These are phyloP conservation scores for Cicer chorassanicum DNA, from an alignment of 306 rosid species.

Conservation along the genomic window DNA sequence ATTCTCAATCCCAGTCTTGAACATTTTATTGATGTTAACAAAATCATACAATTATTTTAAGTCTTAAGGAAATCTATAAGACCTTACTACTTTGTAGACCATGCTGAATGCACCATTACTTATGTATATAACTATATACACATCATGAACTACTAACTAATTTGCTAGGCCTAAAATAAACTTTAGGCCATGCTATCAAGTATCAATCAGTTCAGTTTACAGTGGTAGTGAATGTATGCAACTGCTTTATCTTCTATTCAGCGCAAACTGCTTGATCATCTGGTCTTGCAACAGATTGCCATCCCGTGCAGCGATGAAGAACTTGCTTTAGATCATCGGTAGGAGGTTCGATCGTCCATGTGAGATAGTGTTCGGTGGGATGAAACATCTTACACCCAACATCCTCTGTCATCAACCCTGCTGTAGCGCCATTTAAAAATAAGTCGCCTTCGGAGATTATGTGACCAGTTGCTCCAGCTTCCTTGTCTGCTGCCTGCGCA, in stretches of 20 bases:
- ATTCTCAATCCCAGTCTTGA: too few species aligned
- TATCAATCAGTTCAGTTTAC: not conserved
- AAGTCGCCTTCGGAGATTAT: constrained; percentile 90
- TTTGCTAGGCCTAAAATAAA: not conserved
- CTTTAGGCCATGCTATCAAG: not conserved
- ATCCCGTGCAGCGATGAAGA: constrained; percentile 77
- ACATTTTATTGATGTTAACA: too few species aligned
- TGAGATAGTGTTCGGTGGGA: constrained; percentile 66
- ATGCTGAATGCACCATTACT: too few species aligned
- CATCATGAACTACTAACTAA: not conserved
- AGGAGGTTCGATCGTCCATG: constrained; percentile 73
- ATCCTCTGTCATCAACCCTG: constrained; percentile 59
- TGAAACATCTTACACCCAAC: constrained; percentile 57
- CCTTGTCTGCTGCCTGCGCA: constrained; percentile 84
- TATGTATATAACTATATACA: too few species aligned
- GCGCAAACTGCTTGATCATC: constrained; percentile 51
- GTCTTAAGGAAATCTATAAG: too few species aligned
- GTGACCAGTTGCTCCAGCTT: constrained; percentile 60
- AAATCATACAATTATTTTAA: too few species aligned
- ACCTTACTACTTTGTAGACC: too few species aligned
- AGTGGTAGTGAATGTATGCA: not conserved
- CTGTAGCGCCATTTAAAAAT: constrained; percentile 67
- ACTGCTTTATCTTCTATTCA: constrained; percentile 30
- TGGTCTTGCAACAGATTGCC: constrained; percentile 73
- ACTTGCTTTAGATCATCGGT: constrained; percentile 67